Evolutionary conservation across 495 filamentous ascomycete genomes (phyloP).

Genomic region (Neurospora africana): DNA sequence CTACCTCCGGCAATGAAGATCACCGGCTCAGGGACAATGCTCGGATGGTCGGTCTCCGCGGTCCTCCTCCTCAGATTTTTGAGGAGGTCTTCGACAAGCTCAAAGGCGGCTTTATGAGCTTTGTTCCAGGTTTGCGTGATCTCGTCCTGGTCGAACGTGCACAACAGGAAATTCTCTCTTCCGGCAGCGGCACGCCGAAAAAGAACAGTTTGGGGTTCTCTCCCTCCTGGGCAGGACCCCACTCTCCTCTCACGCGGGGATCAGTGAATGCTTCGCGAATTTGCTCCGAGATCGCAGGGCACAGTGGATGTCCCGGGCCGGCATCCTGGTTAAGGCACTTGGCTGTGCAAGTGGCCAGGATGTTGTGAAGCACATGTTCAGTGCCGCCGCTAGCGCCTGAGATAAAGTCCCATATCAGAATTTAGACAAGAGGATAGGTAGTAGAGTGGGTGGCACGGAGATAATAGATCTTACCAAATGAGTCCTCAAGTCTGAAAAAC

Average conservation of each 20-base stretch:
- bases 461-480: not conserved
- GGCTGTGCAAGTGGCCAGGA: accelerated
- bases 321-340: not conserved
- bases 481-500: not conserved
- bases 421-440: not conserved
- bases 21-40: not conserved
- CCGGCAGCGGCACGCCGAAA: not conserved
- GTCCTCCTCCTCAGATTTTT: not conserved
- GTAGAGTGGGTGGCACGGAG: not conserved
- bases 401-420: not conserved
- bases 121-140: not conserved
- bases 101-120: not conserved
- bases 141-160: not conserved
- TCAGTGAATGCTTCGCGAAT: not conserved
- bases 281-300: not conserved
- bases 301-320: not conserved
- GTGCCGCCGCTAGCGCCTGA: not conserved
- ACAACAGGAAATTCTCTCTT: not conserved
- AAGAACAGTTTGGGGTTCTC: not conserved
- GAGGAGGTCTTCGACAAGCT: not conserved
- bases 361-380: not conserved
- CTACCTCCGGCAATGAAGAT: not conserved
- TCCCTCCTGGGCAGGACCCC: not conserved
- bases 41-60: not conserved
- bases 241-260: accelerated